Evolutionary conservation across 495 filamentous ascomycete species (phyloP), one percentile per base, ranked within the genome.

Genomic region (Cladorrhinum samala): DNA sequence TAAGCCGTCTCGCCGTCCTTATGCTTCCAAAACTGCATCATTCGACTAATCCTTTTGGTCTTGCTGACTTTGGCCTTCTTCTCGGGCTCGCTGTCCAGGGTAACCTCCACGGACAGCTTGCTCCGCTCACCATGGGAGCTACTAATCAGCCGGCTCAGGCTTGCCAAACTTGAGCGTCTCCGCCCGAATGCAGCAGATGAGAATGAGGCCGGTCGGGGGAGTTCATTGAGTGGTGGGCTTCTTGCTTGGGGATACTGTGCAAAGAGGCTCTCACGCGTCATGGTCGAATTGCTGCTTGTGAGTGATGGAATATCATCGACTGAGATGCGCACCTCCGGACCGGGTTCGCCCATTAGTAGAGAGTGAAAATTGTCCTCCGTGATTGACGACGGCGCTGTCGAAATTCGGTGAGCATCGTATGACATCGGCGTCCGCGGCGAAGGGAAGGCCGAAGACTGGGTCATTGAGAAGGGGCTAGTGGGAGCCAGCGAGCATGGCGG

Each of bases 261-360:
- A n/a, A 72, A 71, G 11, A 67, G 60, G 62, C 77, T 78, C 25
- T 82, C 82, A 52, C 85, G 84, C 2, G 88, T 89, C 82, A 84
- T 87, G 13, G 89, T 91, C 1, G 91, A 95, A 58, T 88, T 82
- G 64, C 87, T 91, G 68, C 87, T 91, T 16, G 85, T 91, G 24
- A 95, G 69, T 25, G 90, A 95, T 6, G 91, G 91, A 9, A 92
- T 87, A 69, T 91, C 88, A 52, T 95, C 90, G 19, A 89, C 78
- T 6, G 91, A 95, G 17, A 84, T 76, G 47, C 89, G 85, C 11
- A 84, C 54, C 53, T 84, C 81, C 13, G 81, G 81, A 5, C 80
- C 78, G 25, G 81, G 80, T 48, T 86, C 83, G 30, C 81, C 79
- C 59, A 84, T 73, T 5, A 80, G 66, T 6, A 84, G 63, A 3